phyloP scores from a whole-genome alignment of 192 early-diverging fungal species.

The Mycoemilia scoparia region DNA sequence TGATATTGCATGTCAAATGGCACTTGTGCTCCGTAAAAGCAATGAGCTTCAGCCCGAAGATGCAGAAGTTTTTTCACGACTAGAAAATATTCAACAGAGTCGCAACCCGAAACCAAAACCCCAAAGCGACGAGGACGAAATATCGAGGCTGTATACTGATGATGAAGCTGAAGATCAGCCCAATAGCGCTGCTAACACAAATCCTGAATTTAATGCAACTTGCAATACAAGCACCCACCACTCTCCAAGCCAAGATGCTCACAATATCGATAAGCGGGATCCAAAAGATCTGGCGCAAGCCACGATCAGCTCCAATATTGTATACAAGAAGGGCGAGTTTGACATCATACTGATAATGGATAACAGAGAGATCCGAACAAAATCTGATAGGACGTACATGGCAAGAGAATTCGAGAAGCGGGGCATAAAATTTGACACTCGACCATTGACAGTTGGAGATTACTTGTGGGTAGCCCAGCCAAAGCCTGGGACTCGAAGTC shows the following conservation, averaged over 20 bases:
- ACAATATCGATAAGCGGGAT: slow-evolving; percentile 1
- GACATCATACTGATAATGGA: slow-evolving; percentile 59
- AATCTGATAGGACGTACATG: slow-evolving; percentile 54
- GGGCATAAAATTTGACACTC: slow-evolving; percentile 34
- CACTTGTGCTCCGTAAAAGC: slow-evolving; percentile 12
- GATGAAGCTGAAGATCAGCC: not conserved
- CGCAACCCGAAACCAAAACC: not conserved
- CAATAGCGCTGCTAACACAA: not conserved
- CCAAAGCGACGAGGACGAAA: not conserved
- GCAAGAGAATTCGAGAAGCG: slow-evolving; percentile 38
- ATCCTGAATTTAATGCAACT: too few relatives aligned
- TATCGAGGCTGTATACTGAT: not conserved
- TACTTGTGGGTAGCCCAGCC: slow-evolving; percentile 69
- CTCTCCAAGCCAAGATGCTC: too few relatives aligned
- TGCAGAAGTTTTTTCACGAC: slow-evolving; percentile 4
- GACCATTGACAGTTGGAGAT: slow-evolving; percentile 68
- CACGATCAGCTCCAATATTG: slow-evolving; percentile 7
- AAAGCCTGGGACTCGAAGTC: slow-evolving; percentile 1
- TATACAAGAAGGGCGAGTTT: slow-evolving; percentile 12
- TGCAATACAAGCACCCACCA: too few relatives aligned
- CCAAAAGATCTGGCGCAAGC: slow-evolving; percentile 5
- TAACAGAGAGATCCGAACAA: slow-evolving; percentile 55
- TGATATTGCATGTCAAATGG: slow-evolving; percentile 34
- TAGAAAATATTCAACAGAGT: slow-evolving; percentile 1
- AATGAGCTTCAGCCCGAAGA: slow-evolving; percentile 10